Conservation (phyloP, 2,329 filamentous ascomycete species). For the Elsinoe ampelina region DNA sequence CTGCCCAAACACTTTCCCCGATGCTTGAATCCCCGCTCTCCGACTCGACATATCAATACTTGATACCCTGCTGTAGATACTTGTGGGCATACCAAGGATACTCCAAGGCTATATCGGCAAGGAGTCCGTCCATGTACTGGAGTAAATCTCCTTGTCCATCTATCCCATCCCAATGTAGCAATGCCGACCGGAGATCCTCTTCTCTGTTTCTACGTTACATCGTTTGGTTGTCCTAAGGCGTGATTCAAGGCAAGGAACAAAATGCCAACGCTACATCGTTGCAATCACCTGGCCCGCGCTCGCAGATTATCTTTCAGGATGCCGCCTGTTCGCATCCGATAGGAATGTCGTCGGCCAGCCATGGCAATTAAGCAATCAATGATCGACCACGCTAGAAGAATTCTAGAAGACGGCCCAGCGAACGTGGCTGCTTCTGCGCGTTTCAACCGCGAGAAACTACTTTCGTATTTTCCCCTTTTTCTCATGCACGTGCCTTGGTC, state of each 20-base stretch:
- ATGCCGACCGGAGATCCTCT: slow-evolving; percentile 3
- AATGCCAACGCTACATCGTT: neutral
- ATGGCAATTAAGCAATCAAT: slow-evolving; percentile 3
- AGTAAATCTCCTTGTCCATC: neutral
- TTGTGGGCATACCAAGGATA: neutral
- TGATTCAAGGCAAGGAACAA: neutral
- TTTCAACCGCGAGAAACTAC: neutral
- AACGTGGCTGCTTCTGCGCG: neutral
- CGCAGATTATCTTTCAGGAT: neutral
- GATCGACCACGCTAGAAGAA: slow-evolving; percentile 10
- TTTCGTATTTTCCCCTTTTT: neutral
- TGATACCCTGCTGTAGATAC: too few species aligned
- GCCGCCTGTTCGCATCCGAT: slow-evolving; percentile 1
- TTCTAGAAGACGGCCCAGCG: slow-evolving; percentile 5
- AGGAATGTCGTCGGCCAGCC: neutral
- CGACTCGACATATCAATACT: neutral
- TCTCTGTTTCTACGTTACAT: slow-evolving; percentile 9
- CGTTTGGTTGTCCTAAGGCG: neutral
- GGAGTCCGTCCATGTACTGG: neutral
- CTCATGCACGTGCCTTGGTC: neutral
- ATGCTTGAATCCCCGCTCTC: slow-evolving; percentile 11
- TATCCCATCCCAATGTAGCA: neutral
- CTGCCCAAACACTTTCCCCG: slow-evolving; percentile 11
- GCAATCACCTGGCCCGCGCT: slow-evolving; percentile 10
- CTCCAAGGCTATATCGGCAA: neutral